These are phyloP conservation scores for Trypanosoma congolense DNA, from an alignment of 208 protist genomes.

Conservation along the genomic window DNA sequence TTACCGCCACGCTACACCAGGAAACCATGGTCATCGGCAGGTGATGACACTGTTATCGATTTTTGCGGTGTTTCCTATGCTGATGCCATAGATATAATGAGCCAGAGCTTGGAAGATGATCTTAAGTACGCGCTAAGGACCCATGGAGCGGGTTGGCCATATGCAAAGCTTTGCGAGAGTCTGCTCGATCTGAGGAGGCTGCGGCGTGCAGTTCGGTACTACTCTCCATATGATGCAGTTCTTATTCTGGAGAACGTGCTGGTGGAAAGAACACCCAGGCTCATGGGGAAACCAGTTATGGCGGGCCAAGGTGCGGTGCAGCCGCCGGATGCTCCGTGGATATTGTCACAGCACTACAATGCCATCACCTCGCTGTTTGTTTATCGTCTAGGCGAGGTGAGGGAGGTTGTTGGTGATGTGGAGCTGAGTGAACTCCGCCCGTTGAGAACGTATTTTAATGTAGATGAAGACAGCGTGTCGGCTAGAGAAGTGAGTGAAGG, in stretches of 20 bases:
- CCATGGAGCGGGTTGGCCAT: slow-evolving; percentile 58
- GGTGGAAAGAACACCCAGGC: slow-evolving; percentile 28
- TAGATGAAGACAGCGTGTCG: too few species aligned
- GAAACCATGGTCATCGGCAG: slow-evolving; percentile 32
- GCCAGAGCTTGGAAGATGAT: slow-evolving; percentile 63
- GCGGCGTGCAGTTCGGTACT: slow-evolving; percentile 34
- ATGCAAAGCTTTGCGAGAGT: slow-evolving; percentile 48
- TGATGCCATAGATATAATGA: slow-evolving; percentile 27
- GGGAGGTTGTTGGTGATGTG: slow-evolving; percentile 3
- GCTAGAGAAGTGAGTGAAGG: neutral
- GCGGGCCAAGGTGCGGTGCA: neutral
- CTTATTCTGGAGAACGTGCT: slow-evolving; percentile 49
- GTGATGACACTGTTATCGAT: slow-evolving; percentile 29
- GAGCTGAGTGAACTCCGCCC: neutral
- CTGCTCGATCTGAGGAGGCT: slow-evolving; percentile 75
- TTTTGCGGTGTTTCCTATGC: slow-evolving; percentile 38
- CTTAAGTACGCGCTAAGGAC: slow-evolving; percentile 34
- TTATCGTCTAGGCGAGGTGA: slow-evolving; percentile 54
- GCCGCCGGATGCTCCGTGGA: slow-evolving; percentile 68
- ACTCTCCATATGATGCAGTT: slow-evolving; percentile 52
- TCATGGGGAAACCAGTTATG: slow-evolving; percentile 8
- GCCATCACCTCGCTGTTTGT: slow-evolving; percentile 71
- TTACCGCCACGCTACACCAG: slow-evolving; percentile 25
- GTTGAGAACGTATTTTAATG: neutral
- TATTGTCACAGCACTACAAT: slow-evolving; percentile 65